Base-by-base conservation (phyloP, 345 rosid genomes). In the Isatis tinctoria region DNA sequence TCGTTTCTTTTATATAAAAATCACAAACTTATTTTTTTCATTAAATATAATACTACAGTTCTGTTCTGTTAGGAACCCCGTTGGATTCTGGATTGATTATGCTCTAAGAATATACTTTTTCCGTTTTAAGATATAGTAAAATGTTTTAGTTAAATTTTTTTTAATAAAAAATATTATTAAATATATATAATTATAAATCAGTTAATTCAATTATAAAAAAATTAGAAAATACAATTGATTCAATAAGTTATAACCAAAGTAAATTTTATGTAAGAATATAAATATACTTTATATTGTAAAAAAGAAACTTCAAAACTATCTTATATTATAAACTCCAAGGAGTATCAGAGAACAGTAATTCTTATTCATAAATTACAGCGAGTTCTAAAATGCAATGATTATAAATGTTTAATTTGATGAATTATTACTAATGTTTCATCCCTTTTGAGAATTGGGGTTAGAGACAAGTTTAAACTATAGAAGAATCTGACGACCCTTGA, bases 311-410 rank as follows among this genome's bases (percentile, higher is more conserved):
- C 22, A 16, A 45, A 9, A 45, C 7, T 16, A 45, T 45, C 10
- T 45, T 45, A 17, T 17, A 47, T 18, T 5, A 17, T 17, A 12
- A 47, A 47, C 8, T 47, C 0, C 5, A 22, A 47, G 2, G 36
- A 6, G 17, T 47, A 22, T 36, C 65, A 26, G 22, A 43, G 36
- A 45, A 67, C 22, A 10, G 8, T 28, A 17, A 20, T 20, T 74
- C 27, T 24, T 57, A 11, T 74, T 44, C 45, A 27, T 22, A 41
- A 51, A 41, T 16, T 69, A 27, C 30, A 74, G 30, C 41, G 18
- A 35, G 35, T 69, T 57, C 67, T 36, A 45, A 64, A 70, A 14
- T 49, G 72, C 36, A 77, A 70, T 77, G 56, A 77, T 40, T 70
- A 70, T 35, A 36, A 13, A 17, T 65, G 22, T 20, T 35, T 48